Evolutionary conservation across 208 protist genomes (phyloP).

Genomic region (Leishmania braziliensis): DNA sequence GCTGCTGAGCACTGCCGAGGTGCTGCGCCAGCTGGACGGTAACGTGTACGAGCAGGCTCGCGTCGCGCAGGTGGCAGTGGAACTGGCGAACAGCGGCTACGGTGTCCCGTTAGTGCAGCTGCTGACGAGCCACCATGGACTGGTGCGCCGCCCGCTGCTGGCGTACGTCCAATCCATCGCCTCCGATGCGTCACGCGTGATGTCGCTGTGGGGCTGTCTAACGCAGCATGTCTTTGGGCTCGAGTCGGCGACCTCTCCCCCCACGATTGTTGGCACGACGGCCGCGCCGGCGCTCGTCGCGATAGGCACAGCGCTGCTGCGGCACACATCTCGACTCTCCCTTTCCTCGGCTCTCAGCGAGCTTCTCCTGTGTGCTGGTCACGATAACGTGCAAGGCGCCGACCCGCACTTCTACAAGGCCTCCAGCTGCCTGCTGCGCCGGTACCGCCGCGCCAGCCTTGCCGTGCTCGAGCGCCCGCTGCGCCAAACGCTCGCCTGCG

Average conservation of each 20-base stretch:
- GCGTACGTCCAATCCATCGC: slow-evolving; percentile 32
- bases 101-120: slow-evolving; percentile 65
- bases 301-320: slow-evolving; percentile 53
- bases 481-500: slow-evolving; percentile 22
- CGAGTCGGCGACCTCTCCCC: slow-evolving; percentile 24
- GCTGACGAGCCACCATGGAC: slow-evolving; percentile 70
- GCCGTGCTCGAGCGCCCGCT: slow-evolving; percentile 31
- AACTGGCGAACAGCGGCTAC: slow-evolving; percentile 49
- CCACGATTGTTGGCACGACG: slow-evolving; percentile 54
- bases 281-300: slow-evolving; percentile 39
- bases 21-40: slow-evolving; percentile 57
- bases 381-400: slow-evolving; percentile 76
- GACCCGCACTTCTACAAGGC: slow-evolving; percentile 66
- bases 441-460: slow-evolving; percentile 23
- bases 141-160: slow-evolving; percentile 47
- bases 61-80: slow-evolving; percentile 59
- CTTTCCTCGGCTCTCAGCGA: slow-evolving; percentile 50
- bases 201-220: slow-evolving; percentile 65
- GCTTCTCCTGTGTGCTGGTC: slow-evolving; percentile 73
- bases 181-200: slow-evolving; percentile 33
- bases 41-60: slow-evolving; percentile 47
- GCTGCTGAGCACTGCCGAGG: slow-evolving; percentile 61
- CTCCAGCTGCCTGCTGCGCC: slow-evolving; percentile 31
- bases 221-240: slow-evolving; percentile 70
- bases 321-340: slow-evolving; percentile 37